These are phyloP conservation scores for Trichoderma sp. DNA, from an alignment of 2,329 filamentous ascomycete genomes.

Conservation along the genomic window DNA sequence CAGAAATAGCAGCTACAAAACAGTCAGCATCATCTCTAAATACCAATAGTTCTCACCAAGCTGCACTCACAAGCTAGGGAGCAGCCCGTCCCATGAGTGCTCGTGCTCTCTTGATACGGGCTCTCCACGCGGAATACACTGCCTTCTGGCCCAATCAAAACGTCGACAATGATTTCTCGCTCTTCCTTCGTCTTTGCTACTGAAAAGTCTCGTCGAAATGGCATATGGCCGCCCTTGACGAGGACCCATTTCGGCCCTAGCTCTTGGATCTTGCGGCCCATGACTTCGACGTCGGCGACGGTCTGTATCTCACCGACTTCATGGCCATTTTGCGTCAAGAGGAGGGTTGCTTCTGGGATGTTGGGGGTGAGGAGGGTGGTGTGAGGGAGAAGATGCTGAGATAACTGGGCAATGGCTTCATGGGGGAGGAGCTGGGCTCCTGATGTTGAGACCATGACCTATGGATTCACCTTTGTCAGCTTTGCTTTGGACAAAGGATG, in stretches of 20 bases:
- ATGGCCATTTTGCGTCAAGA: slow-evolving; percentile 54
- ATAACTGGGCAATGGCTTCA: slow-evolving; percentile 60
- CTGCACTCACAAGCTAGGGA: slow-evolving; percentile 74
- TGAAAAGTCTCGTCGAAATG: slow-evolving; percentile 62
- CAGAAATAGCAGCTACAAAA: slow-evolving; percentile 64
- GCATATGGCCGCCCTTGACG: slow-evolving; percentile 88
- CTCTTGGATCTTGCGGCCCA: slow-evolving; percentile 63
- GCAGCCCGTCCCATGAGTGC: slow-evolving; percentile 94
- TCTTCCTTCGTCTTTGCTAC: slow-evolving; percentile 59
- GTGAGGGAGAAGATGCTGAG: slow-evolving; percentile 58
- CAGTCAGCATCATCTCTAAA: neutral
- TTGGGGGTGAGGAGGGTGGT: slow-evolving; percentile 75
- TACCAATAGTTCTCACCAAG: neutral
- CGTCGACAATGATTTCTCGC: slow-evolving; percentile 67
- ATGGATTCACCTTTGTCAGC: neutral
- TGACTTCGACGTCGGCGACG: slow-evolving; percentile 63
- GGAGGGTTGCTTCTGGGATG: slow-evolving; percentile 67
- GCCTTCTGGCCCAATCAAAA: slow-evolving; percentile 62
- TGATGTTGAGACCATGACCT: slow-evolving; percentile 93
- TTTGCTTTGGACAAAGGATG: neutral
- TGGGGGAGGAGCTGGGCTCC: slow-evolving; percentile 66
- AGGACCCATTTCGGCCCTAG: slow-evolving; percentile 79
- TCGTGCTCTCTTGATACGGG: slow-evolving; percentile 67
- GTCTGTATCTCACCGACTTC: slow-evolving; percentile 44
- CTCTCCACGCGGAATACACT: slow-evolving; percentile 64